These are phyloP conservation scores for Areca catechu DNA, from an alignment of 176 grass and related monocot genomes.

Conservation along the genomic window DNA sequence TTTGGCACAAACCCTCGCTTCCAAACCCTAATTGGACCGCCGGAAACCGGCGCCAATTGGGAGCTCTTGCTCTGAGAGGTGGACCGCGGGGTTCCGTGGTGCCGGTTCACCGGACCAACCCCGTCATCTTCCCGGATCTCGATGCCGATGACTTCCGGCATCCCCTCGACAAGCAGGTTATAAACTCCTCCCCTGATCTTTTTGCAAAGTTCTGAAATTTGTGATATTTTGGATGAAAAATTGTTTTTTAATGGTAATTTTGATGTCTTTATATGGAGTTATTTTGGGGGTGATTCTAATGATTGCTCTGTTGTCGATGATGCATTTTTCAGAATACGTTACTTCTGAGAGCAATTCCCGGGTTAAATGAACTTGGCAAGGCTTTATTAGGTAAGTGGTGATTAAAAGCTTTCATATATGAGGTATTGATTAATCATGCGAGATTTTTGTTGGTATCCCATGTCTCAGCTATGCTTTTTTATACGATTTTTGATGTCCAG, in stretches of 20 bases:
- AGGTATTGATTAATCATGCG: background rate
- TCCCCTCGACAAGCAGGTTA: conserved; percentile 83
- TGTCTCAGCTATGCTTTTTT: background rate
- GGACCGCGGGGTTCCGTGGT: background rate
- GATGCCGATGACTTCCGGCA: conserved; percentile 90
- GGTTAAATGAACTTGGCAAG: conserved; percentile 78
- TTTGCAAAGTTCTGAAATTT: background rate
- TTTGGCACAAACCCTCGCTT: background rate
- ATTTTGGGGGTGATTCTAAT: background rate
- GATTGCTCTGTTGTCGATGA: conserved; percentile 12
- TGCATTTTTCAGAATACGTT: conserved; percentile 60
- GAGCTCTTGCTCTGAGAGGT: background rate
- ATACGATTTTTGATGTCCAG: too few relatives aligned
- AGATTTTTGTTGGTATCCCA: background rate
- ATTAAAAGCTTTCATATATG: conserved; percentile 3
- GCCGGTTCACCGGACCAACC: conserved; percentile 17
- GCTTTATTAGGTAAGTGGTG: conserved; percentile 55
- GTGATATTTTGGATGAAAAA: too few relatives aligned
- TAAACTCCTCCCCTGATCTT: background rate
- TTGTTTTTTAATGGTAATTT: background rate
- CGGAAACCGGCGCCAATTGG: background rate
- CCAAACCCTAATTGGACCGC: background rate
- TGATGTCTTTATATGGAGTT: background rate
- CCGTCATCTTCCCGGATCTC: conserved; percentile 31
- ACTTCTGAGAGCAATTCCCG: conserved; percentile 64